Evolutionary conservation across 1,284 basidiomycete species (phyloP).

Genomic region (Baeospora myosura): DNA sequence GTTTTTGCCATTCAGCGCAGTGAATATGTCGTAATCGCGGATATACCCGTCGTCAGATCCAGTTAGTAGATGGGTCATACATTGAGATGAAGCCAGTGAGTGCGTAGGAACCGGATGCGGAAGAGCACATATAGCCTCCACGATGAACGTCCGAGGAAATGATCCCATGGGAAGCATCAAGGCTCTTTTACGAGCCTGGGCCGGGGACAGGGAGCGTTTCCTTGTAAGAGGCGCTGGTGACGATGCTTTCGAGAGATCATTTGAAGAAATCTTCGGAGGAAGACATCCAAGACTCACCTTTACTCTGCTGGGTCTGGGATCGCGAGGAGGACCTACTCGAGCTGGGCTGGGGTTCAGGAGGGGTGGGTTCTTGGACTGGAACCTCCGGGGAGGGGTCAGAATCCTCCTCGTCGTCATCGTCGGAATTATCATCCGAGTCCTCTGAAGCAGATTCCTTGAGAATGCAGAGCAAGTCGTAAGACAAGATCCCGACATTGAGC

Average conservation of each 20-base stretch:
- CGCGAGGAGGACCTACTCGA: constrained; percentile 1
- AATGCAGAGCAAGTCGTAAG: constrained; percentile 9
- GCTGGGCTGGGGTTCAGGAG: neutral
- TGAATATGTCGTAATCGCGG: constrained; percentile 87
- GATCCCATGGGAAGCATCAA: constrained; percentile 25
- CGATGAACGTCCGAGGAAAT: constrained; percentile 61
- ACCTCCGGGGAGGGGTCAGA: constrained; percentile 22
- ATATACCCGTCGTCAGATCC: constrained; percentile 94
- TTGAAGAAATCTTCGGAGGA: neutral
- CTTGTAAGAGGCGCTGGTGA: constrained; percentile 26
- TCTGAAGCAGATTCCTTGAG: constrained; percentile 42
- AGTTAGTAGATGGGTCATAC: constrained; percentile 84
- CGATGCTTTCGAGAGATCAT: constrained; percentile 12
- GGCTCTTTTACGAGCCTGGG: constrained; percentile 42
- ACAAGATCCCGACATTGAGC: constrained; percentile 3
- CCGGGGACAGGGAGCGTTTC: constrained; percentile 56
- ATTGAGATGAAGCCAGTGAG: constrained; percentile 77
- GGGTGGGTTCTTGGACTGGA: neutral
- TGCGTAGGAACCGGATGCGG: constrained; percentile 87
- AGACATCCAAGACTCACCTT: constrained; percentile 12
- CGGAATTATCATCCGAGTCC: constrained; percentile 53
- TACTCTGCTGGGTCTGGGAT: constrained; percentile 16
- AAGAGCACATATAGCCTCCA: constrained; percentile 91
- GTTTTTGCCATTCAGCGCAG: constrained; percentile 81
- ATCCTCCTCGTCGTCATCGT: constrained; percentile 38